These are phyloP conservation scores for Eucalyptus urophylla DNA, from an alignment of 345 rosid species.

Conservation along the genomic window DNA sequence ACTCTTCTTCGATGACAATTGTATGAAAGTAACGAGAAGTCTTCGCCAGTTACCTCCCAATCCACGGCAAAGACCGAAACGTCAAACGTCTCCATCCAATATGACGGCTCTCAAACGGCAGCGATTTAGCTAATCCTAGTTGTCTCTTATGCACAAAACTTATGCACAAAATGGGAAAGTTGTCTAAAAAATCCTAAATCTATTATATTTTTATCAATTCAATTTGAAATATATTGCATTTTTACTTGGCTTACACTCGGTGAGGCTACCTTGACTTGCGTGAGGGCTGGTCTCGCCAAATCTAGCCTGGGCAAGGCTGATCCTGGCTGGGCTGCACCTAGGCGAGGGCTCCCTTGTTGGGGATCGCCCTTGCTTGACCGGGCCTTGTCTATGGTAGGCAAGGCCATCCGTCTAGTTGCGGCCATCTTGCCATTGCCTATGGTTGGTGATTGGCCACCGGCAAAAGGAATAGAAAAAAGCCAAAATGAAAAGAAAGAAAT, in stretches of 20 bases:
- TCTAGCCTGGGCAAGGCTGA: rapidly evolving
- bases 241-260: rapidly evolving
- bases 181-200: rapidly evolving
- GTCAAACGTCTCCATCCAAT: background rate
- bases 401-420: rapidly evolving
- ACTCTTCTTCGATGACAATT: background rate
- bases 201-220: too few relatives aligned
- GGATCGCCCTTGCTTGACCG: rapidly evolving
- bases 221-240: too few relatives aligned
- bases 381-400: too few relatives aligned
- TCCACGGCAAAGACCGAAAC: background rate
- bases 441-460: too few relatives aligned
- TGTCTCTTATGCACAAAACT: too few relatives aligned
- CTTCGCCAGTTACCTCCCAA: background rate
- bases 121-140: background rate
- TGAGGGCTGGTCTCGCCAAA: too few relatives aligned
- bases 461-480: too few relatives aligned
- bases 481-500: too few relatives aligned
- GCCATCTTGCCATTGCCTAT: too few relatives aligned
- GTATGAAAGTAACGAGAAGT: background rate
- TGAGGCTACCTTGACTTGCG: rapidly evolving
- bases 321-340: rapidly evolving
- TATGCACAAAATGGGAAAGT: too few relatives aligned
- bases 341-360: too few relatives aligned
- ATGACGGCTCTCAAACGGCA: background rate